Conservation (phyloP, 345 rosid species). For the Eucalyptus tenuipes region DNA sequence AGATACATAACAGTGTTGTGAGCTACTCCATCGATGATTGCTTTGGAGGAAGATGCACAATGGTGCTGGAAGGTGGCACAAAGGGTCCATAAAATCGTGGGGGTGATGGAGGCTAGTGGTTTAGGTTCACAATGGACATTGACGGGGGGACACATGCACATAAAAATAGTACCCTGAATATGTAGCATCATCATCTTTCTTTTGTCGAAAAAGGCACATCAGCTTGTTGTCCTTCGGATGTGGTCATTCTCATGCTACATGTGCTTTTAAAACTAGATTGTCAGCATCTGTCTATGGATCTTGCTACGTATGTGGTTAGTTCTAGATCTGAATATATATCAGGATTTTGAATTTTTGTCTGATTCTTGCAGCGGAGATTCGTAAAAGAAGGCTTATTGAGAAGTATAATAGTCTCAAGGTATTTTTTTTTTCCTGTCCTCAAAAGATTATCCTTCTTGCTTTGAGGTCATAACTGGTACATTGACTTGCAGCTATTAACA, state of each 20-base stretch:
- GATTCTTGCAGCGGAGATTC: constrained; percentile 63
- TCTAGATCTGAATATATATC: background rate
- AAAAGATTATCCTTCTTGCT: background rate
- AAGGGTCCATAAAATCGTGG: background rate
- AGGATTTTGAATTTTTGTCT: background rate
- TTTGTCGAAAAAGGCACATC: background rate
- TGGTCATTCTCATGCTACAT: background rate
- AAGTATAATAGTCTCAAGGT: constrained; percentile 79
- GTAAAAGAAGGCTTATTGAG: constrained; percentile 54
- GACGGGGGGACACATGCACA: background rate
- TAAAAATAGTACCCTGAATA: background rate
- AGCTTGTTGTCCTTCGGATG: background rate
- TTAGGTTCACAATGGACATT: background rate
- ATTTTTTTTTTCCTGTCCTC: background rate
- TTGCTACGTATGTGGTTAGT: background rate
- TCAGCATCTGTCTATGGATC: background rate
- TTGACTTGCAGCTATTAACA: background rate
- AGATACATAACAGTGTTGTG: background rate
- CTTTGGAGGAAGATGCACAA: background rate
- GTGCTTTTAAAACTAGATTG: background rate
- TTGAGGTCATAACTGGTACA: background rate
- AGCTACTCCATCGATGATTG: background rate
- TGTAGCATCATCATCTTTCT: background rate
- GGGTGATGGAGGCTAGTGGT: background rate
- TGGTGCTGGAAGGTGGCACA: background rate